Base-by-base conservation (phyloP, 2,329 filamentous ascomycete species). In the Colletotrichum sp. region DNA sequence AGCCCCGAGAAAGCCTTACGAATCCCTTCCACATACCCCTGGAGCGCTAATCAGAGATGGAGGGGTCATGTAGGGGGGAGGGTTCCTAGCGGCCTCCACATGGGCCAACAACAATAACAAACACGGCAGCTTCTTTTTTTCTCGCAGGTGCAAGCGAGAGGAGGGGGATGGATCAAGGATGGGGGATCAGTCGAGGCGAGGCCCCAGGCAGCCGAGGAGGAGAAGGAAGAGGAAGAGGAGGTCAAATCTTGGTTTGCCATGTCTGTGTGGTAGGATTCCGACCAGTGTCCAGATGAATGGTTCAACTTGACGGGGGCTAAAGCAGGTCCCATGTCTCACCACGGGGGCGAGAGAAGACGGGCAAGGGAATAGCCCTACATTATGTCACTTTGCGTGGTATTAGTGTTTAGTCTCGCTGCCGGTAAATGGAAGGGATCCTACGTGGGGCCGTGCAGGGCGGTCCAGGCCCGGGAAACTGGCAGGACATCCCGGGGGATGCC, bases 371-470 rank as follows among this genome's bases (percentile, higher is more conserved):
- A 63, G 68, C 68, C 68, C 57, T 70, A 36, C 57, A 70, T 70
- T 52, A 70, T 70, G 68, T 63, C 68, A 52, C 55, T 52, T n/a
- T 63, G 57, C 57, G 68, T 63, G 68, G 68, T 63, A 63, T 52
- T 34, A n/a, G 57, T 48, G 68, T 70, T 59, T n/a, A 39, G 32
- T 19, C 30, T 68, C 19, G 57, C 57, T 63, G 68, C 55, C 68
- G 68, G 68, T 63, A 70, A 70, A 70, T 70, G 39, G 68, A 70
- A 70, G 68, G 57, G 68, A 70, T 63, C 36, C 57, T 70, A 70
- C 57, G 68, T 70, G 68, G 68, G 68, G 68, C 68, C 68, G 57
- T 70, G 68, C 57, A 68, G 19, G 68, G 32, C 66, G 52, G 68
- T 63, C 68, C 68, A 70, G 68, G 59, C 68, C 68, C 68, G 36